Evolutionary conservation across 139 green algal genomes (phyloP), one percentile per base, ranked within the genome.

Genomic region (Tetradesmus lagerheimii): DNA sequence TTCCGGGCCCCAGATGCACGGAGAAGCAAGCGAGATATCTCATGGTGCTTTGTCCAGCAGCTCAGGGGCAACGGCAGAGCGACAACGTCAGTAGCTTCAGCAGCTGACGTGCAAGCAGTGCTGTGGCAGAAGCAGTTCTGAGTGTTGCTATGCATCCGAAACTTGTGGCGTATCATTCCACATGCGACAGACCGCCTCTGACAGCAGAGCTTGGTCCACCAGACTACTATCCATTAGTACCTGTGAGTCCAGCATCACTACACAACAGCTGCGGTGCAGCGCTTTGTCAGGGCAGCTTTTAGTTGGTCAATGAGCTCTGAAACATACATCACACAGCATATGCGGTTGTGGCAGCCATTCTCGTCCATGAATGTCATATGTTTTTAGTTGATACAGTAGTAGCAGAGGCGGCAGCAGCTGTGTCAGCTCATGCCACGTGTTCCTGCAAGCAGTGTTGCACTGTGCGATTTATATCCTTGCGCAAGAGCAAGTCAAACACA

Each of bases 201-300:
- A 45, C 50, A 37, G 25, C 76, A 23, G 86, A 90, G 34, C 76
- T 90, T 20, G 86, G 86, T 25, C 86, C 86, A 15, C 86, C 86
- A 79, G 86, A 90, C 76, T 90, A 45, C 25, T 90, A 57, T 31
- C 86, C 86, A 8, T 20, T 90, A 34, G 27, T 62, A 34, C 75
- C 86, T 25, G 86, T 90, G 53, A 90, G 86, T 35, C 74, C 31
- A 25, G n/a, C 31, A n/a, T 14, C 20, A 35, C 75, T 43, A 35
- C 23, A 27, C n/a, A 37, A 25, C 66, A 38, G 12, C 23, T 78
- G 31, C n/a, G 5, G n/a, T 41, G 12, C 67, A 78, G n/a, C 15
- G 11, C n/a, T 37, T 38, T 11, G 5, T 29, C 67, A 78, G n/a
- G 4, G 29, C 12, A 71, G 25, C 57, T 8, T 27, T 4, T 71